phyloP scores from a whole-genome alignment of 2,329 filamentous ascomycete genomes.

The Thelonectria discophora region DNA sequence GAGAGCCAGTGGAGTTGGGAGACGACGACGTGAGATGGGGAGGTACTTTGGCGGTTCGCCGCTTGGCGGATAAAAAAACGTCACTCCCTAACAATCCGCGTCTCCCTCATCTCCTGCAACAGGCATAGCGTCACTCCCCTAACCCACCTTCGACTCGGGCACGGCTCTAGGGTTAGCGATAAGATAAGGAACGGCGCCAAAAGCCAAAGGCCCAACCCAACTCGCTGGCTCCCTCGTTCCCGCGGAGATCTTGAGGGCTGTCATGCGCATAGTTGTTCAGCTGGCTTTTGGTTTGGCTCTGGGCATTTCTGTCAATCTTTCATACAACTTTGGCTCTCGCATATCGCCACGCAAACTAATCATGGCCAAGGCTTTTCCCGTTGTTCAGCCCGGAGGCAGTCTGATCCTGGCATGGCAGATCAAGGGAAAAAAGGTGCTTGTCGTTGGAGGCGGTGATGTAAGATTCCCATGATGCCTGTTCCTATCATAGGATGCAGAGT shows the following conservation, averaged over 20 bases:
- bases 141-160: constrained; percentile 1
- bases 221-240: neutral
- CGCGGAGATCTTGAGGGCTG: constrained; percentile 3
- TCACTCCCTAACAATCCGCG: constrained; percentile 1
- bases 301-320: constrained; percentile 26
- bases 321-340: constrained; percentile 15
- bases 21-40: constrained; percentile 8
- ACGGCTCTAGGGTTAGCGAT: constrained; percentile 28
- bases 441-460: constrained; percentile 95
- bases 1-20: neutral
- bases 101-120: constrained; percentile 4
- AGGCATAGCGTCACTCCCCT: neutral
- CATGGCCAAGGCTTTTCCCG: constrained; percentile 68
- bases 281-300: constrained; percentile 20
- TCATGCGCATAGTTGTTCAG: constrained; percentile 15
- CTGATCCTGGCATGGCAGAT: constrained; percentile 97
- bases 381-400: constrained; percentile 89
- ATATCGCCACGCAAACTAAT: constrained; percentile 20
- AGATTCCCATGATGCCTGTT: constrained; percentile 48
- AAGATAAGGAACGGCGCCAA: constrained; percentile 11
- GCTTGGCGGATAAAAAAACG: neutral
- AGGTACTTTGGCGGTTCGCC: neutral
- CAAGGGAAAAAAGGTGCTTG: constrained; percentile 85
- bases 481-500: constrained; percentile 19
- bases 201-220: constrained; percentile 9